phyloP scores from a whole-genome alignment of 2,329 filamentous ascomycete species.

The Whalleya microplaca region DNA sequence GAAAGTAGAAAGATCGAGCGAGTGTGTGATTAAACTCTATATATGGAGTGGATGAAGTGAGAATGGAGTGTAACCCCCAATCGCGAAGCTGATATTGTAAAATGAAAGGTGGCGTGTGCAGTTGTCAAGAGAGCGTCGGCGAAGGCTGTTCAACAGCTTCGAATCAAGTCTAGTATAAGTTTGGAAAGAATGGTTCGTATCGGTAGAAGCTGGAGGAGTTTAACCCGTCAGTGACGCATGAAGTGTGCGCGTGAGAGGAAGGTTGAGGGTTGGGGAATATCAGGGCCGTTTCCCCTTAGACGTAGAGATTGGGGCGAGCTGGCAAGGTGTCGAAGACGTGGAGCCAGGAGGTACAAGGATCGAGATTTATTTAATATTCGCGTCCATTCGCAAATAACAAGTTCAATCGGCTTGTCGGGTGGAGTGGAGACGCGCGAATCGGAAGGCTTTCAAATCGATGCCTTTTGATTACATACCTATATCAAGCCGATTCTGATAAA shows the following conservation, averaged over 20 bases:
- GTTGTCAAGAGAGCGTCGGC: slow-evolving; percentile 13
- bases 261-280: neutral
- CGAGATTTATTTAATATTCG: slow-evolving; percentile 13
- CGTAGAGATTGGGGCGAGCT: slow-evolving; percentile 1
- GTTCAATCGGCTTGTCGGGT: slow-evolving; percentile 17
- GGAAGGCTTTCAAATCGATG: neutral
- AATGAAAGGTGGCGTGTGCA: slow-evolving; percentile 13
- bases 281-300: slow-evolving; percentile 12
- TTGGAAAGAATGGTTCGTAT: slow-evolving; percentile 9
- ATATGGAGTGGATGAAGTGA: neutral
- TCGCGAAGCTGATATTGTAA: slow-evolving; percentile 1
- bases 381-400: slow-evolving; percentile 4
- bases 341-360: neutral
- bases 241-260: slow-evolving; percentile 13
- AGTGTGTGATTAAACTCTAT: neutral
- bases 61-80: neutral
- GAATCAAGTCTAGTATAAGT: slow-evolving; percentile 12
- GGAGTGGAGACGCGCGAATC: slow-evolving; percentile 31
- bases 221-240: slow-evolving; percentile 15
- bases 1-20: neutral
- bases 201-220: slow-evolving; percentile 3
- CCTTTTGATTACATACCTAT: neutral
- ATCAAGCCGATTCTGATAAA: neutral
- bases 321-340: neutral
- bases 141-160: slow-evolving; percentile 31